These are phyloP conservation scores for Cadophora malorum DNA, from an alignment of 2,329 filamentous ascomycete genomes.

Conservation along the genomic window DNA sequence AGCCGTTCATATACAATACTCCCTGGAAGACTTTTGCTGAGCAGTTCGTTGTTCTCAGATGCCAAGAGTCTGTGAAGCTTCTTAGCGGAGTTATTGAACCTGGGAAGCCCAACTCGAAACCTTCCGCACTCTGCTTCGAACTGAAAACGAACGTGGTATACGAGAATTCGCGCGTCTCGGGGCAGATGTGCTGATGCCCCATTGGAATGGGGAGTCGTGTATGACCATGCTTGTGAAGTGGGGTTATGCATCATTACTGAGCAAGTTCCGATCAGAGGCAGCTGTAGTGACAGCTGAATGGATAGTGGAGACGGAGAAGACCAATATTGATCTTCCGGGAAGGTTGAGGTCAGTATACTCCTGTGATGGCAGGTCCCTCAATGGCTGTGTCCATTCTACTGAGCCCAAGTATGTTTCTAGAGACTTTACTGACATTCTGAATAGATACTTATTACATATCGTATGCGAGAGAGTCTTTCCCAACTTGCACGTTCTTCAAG, in stretches of 20 bases:
- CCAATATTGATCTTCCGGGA: background rate
- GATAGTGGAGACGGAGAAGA: slow-evolving; percentile 17
- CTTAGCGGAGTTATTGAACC: slow-evolving; percentile 12
- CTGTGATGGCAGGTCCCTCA: no score
- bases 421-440: background rate
- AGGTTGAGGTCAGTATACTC: background rate
- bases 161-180: slow-evolving; percentile 16
- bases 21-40: slow-evolving; percentile 13
- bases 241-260: slow-evolving; percentile 28
- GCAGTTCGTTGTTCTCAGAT: slow-evolving; percentile 13
- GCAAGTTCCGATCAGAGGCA: slow-evolving; percentile 12
- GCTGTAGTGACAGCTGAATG: background rate
- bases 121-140: slow-evolving; percentile 18
- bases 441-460: slow-evolving; percentile 34
- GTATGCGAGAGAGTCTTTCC: slow-evolving; percentile 44
- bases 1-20: background rate
- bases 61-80: background rate
- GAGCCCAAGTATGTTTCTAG: no score
- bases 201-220: slow-evolving; percentile 12
- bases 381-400: no score
- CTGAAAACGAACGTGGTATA: slow-evolving; percentile 24
- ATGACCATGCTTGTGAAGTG: slow-evolving; percentile 23
- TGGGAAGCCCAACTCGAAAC: slow-evolving; percentile 5
- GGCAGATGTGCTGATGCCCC: slow-evolving; percentile 15
- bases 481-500: slow-evolving; percentile 45